Conservation (phyloP, 306 rosid species). For the Cicer judaicum region DNA sequence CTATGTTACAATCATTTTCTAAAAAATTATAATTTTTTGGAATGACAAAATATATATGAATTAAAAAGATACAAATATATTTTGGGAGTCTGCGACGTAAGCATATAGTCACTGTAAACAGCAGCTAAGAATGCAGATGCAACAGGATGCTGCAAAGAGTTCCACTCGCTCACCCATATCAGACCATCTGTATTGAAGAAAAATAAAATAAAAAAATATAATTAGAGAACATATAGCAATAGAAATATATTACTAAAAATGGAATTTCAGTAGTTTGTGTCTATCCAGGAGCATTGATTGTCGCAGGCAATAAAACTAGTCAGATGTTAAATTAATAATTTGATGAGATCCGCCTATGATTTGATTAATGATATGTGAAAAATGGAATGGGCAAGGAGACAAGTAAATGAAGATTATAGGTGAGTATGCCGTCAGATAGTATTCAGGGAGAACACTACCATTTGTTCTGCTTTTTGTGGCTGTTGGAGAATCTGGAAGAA, state of each 20-base stretch:
- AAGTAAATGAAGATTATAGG: neutral
- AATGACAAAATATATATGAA: too few species aligned
- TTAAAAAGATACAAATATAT: too few species aligned
- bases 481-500: conserved; percentile 88
- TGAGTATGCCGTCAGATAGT: conserved; percentile 31
- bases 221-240: conserved; percentile 20
- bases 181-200: conserved; percentile 64
- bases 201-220: neutral
- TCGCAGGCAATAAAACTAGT: conserved; percentile 22
- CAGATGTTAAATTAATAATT: conserved; percentile 27
- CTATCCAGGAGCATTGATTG: conserved; percentile 22
- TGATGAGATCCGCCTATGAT: neutral
- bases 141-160: conserved; percentile 91
- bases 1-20: too few species aligned
- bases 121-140: conserved; percentile 94
- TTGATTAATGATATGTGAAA: conserved; percentile 21
- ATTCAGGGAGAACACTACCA: conserved; percentile 57
- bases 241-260: conserved; percentile 14
- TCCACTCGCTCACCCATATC: conserved; percentile 89
- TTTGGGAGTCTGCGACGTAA: conserved; percentile 65
- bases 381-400: conserved; percentile 28
- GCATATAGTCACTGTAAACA: conserved; percentile 94
- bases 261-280: conserved; percentile 15
- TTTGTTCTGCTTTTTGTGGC: conserved; percentile 87
- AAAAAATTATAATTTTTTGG: too few species aligned